These are phyloP conservation scores for Blastomyces emzantsi DNA, from an alignment of 2,329 filamentous ascomycete genomes.

Conservation along the genomic window DNA sequence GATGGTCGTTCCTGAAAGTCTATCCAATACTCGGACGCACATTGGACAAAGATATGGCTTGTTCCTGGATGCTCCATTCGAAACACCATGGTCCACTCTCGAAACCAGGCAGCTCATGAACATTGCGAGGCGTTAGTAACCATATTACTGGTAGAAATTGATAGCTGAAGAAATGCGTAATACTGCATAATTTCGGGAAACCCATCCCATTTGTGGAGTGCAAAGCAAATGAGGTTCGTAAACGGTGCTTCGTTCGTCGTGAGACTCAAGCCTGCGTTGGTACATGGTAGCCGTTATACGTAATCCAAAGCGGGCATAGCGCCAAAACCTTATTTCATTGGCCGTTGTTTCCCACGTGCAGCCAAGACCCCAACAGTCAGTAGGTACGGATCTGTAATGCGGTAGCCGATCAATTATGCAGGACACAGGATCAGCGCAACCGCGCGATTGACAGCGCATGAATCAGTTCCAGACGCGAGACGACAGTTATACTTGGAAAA, in stretches of 20 bases:
- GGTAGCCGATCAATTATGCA: too few species aligned
- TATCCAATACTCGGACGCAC: neutral
- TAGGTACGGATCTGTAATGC: too few species aligned
- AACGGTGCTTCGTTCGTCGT: too few species aligned
- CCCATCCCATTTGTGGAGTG: neutral
- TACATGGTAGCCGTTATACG: too few species aligned
- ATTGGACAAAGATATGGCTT: neutral
- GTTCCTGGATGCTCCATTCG: neutral
- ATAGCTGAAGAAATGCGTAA: neutral
- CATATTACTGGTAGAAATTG: neutral
- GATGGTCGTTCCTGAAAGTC: neutral
- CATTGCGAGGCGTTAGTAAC: neutral
- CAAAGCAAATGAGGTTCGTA: too few species aligned
- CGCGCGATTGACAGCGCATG: neutral
- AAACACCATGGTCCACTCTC: neutral
- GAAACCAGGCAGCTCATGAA: neutral
- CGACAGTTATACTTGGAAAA: neutral
- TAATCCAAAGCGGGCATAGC: neutral
- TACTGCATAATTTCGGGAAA: neutral
- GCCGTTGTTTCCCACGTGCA: neutral
- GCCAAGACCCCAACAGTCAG: constrained; percentile 3
- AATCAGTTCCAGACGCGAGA: neutral
- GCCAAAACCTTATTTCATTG: constrained; percentile 1
- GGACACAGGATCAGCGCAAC: too few species aligned
- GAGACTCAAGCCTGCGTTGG: too few species aligned